A percentile compares a stretch with the other conserved stretches of the same genome.
Evolutionary conservation across 805 yeast species (phyloP).

Genomic region (Scheffersomyces spartinae): DNA sequence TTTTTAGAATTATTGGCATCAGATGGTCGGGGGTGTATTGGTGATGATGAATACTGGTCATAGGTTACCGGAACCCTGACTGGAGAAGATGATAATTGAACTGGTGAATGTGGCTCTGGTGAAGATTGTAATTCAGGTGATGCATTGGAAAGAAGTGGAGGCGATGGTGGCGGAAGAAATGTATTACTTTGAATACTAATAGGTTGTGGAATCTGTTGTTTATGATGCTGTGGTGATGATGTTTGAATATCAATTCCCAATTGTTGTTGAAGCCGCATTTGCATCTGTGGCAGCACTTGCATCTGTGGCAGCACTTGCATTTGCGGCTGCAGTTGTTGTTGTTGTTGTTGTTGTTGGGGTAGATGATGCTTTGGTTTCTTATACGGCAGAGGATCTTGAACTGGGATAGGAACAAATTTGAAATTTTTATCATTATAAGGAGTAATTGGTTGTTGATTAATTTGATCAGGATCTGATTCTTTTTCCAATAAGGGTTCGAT

Average conservation of each 20-base stretch:
- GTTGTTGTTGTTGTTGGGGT: slow-evolving; percentile 5
- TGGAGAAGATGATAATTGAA: no score
- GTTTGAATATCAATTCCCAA: slow-evolving; percentile 5
- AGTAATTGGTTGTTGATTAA: slow-evolving; percentile 1
- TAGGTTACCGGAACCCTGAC: slow-evolving; percentile 4
- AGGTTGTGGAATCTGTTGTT: no score
- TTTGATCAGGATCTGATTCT: slow-evolving; percentile 1
- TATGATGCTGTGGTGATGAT: slow-evolving; percentile 4
- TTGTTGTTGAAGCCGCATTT: no score
- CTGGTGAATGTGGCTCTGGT: slow-evolving; percentile 27
- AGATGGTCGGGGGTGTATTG: slow-evolving; percentile 11
- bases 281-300: no score
- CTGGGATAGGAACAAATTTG: slow-evolving; percentile 30
- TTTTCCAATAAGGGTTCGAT: slow-evolving; percentile 19
- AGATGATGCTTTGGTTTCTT: slow-evolving; percentile 3
- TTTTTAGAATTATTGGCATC: slow-evolving; percentile 3
- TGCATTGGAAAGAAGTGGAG: slow-evolving; percentile 18
- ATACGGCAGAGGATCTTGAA: slow-evolving; percentile 19
- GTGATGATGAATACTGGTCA: slow-evolving; percentile 10
- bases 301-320: no score
- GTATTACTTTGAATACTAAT: no score
- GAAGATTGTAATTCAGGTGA: slow-evolving; percentile 28
- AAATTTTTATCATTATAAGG: slow-evolving; percentile 2
- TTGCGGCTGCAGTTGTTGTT: no score
- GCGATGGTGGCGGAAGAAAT: slow-evolving; percentile 27